These are phyloP conservation scores for Aspergillus flavus DNA, from an alignment of 2,329 filamentous ascomycete species.

Conservation along the genomic window DNA sequence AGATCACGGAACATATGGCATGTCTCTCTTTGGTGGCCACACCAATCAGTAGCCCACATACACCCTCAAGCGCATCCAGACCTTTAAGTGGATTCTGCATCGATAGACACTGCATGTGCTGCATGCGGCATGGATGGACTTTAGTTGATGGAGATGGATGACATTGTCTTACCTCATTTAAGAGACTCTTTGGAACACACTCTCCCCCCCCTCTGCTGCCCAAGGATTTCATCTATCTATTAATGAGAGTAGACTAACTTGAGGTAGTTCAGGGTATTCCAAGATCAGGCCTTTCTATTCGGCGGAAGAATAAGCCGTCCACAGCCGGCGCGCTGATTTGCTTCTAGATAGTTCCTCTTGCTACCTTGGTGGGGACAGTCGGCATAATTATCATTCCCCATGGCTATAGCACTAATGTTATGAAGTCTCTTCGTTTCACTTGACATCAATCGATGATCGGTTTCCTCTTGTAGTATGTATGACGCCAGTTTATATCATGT, in stretches of 20 bases:
- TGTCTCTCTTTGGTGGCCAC: not conserved
- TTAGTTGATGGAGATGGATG: not conserved
- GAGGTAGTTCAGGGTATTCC: not conserved
- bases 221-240: not conserved
- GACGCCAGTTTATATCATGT: not conserved
- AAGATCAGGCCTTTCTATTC: constrained; percentile 4
- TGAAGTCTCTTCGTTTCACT: not conserved
- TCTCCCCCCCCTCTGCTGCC: not conserved
- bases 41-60: not conserved
- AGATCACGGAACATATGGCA: not conserved
- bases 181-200: not conserved
- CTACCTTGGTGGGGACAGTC: not conserved
- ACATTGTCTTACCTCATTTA: constrained; percentile 2
- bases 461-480: not conserved
- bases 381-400: not conserved
- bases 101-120: not conserved
- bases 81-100: not conserved
- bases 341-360: not conserved
- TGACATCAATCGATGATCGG: constrained; percentile 1
- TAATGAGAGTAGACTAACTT: not conserved
- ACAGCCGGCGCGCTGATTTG: not conserved
- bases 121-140: constrained; percentile 3
- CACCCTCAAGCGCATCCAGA: not conserved
- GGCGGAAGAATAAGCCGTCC: constrained; percentile 12
- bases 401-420: not conserved